Percentiles rank a stretch among this genome's conserved stretches.
phyloP scores from a whole-genome alignment of 2,329 filamentous ascomycete species.

The Penicillium decumbens region DNA sequence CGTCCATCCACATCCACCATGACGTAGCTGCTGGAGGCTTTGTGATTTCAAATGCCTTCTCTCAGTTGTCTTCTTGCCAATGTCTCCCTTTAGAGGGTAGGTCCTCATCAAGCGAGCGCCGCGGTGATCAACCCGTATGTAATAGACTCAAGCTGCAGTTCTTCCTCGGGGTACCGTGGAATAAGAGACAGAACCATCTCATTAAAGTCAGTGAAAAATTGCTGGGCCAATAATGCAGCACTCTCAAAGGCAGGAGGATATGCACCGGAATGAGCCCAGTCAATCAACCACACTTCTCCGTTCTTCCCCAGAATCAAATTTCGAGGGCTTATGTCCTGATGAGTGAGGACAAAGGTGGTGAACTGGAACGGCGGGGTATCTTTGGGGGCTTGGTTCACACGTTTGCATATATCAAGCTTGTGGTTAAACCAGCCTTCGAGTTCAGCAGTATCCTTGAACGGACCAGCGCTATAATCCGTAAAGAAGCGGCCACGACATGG shows the following conservation, averaged over 20 bases:
- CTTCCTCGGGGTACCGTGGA: constrained; percentile 16
- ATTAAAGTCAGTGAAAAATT: constrained; percentile 20
- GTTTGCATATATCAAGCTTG: constrained; percentile 24
- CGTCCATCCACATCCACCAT: too few relatives aligned
- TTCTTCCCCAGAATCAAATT: constrained; percentile 16
- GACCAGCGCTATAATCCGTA: constrained; percentile 23
- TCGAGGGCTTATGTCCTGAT: constrained; percentile 20
- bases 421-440: constrained; percentile 22
- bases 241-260: constrained; percentile 24
- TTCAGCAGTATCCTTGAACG: constrained; percentile 16
- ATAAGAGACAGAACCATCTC: constrained; percentile 16
- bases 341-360: constrained; percentile 16
- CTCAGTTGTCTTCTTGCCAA: too few relatives aligned
- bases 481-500: constrained; percentile 20
- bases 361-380: constrained; percentile 16
- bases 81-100: too few relatives aligned
- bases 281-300: not conserved
- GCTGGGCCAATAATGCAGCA: constrained; percentile 13
- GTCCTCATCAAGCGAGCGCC: constrained; percentile 11
- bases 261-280: constrained; percentile 19
- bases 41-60: too few relatives aligned
- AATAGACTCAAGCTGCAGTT: constrained; percentile 19
- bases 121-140: constrained; percentile 18
- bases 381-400: constrained; percentile 7
- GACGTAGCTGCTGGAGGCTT: too few relatives aligned